Base-by-base conservation (phyloP, 2,329 filamentous ascomycete genomes). In the Arthrobotrys pseudoclavata region DNA sequence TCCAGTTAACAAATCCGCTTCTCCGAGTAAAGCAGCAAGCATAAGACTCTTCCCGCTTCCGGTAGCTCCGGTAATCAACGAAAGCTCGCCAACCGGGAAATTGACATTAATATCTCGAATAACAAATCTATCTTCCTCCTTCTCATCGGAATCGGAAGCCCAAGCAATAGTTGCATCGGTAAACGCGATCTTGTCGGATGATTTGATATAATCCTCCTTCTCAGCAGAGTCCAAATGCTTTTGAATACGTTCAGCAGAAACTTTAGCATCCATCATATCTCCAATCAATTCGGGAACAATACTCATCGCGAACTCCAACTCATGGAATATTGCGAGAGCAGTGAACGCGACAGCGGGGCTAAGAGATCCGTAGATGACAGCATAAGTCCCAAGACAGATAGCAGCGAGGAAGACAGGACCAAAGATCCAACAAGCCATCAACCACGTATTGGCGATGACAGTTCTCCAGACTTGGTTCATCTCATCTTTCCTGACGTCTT, bases 11-110 rank as follows among this genome's bases (percentile, higher is more conserved):
- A 94, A 82, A 77, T 94, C 92, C 1, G 89, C 89, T 83, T 95
- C 92, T 1, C 92, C 92, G 3, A 95, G 87, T 26, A 95, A 89
- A 0, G 91, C 88, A 0, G 91, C 88, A 5, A 96, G 86, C 79
- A 96, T 84, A 45, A 95, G 84, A 82, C 90, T 93, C 84, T 95
- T 95, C 15, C 92, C 92, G 7, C 89, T 89, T 0, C 92, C 92
- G 0, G 92, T 95, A 82, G 91, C 91, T 0, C 92, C 92, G 2
- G 91, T 92, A 37, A 95, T 89, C 24, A 81, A 88, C 20, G 89
- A 93, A 7, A 96, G 84, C 80, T 92, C 89, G 18, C 89, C 88
- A 15, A 85, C 83, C 0, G 92, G 92, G 80, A 95, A 93, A 0
- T 86, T 86, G 10, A 93, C 82, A 79, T 88, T 89, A 57, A 94